These are phyloP conservation scores for Carex myosuroides DNA, from an alignment of 176 grass and related monocot genomes.

Conservation along the genomic window DNA sequence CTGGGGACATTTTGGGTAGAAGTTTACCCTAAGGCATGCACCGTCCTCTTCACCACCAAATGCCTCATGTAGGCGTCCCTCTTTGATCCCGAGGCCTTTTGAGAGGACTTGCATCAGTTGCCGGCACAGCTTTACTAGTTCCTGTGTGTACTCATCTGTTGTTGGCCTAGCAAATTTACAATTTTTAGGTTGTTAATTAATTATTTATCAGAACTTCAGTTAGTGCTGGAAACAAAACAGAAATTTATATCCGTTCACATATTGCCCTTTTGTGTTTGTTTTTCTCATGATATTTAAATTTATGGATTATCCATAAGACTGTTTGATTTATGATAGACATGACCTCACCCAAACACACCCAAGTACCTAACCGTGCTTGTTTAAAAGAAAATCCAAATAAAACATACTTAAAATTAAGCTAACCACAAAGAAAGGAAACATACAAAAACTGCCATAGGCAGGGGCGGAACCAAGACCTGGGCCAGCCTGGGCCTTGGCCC, in stretches of 20 bases:
- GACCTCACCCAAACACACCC: background rate
- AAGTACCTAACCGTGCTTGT: background rate
- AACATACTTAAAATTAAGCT: background rate
- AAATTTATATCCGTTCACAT: background rate
- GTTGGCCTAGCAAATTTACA: slow-evolving; percentile 27
- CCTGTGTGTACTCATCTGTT: slow-evolving; percentile 58
- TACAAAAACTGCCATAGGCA: background rate
- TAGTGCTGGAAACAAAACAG: too few relatives aligned
- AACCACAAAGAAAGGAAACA: background rate
- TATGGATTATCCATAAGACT: background rate
- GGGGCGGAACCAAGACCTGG: too few relatives aligned
- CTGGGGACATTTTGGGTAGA: slow-evolving; percentile 83
- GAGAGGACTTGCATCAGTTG: slow-evolving; percentile 45
- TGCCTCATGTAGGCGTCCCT: slow-evolving; percentile 31
- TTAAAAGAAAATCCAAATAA: background rate
- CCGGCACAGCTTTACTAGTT: slow-evolving; percentile 37
- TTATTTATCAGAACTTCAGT: background rate
- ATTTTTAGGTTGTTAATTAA: background rate
- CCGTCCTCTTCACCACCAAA: slow-evolving; percentile 52
- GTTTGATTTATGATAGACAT: background rate
- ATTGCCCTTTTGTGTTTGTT: background rate
- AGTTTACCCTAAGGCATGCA: slow-evolving; percentile 63
- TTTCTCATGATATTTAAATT: background rate
- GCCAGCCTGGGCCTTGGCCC: too few relatives aligned
- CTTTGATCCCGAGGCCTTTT: slow-evolving; percentile 42